Percentiles rank a stretch among this genome's conserved stretches.
Conservation (phyloP, 192 early-diverging fungal species). For the Coemansia sp. region DNA sequence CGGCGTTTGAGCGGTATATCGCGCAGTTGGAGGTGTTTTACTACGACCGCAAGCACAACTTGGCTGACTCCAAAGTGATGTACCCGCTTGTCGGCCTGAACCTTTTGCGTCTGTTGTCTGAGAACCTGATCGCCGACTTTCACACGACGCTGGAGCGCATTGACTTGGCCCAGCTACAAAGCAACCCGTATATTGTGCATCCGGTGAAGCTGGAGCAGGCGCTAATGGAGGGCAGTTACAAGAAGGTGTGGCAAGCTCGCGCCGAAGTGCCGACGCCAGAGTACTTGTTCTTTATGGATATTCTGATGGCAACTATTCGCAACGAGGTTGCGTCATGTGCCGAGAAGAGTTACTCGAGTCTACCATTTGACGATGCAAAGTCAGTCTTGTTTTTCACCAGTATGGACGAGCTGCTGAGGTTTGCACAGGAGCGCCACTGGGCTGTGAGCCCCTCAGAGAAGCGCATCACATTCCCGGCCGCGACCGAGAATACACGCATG, state of each 20-base stretch:
- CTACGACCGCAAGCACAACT: slow-evolving; percentile 58
- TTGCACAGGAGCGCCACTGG: slow-evolving; percentile 88
- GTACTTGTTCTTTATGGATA: slow-evolving; percentile 92
- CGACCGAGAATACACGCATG: slow-evolving; percentile 60
- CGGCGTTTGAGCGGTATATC: slow-evolving; percentile 94
- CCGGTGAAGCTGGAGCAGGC: slow-evolving; percentile 93
- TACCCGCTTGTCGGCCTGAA: slow-evolving; percentile 91
- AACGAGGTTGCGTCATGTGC: slow-evolving; percentile 94
- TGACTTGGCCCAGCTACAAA: slow-evolving; percentile 73
- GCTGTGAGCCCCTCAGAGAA: slow-evolving; percentile 73
- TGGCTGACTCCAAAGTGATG: slow-evolving; percentile 78
- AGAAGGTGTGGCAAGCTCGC: slow-evolving; percentile 92
- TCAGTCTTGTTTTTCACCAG: slow-evolving; percentile 89
- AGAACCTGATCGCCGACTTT: slow-evolving; percentile 96
- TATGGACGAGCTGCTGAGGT: slow-evolving; percentile 75
- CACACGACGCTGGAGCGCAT: slow-evolving; percentile 95
- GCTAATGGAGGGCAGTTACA: slow-evolving; percentile 97
- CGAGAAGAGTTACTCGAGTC: slow-evolving; percentile 86
- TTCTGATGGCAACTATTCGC: slow-evolving; percentile 90
- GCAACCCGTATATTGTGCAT: slow-evolving; percentile 85
- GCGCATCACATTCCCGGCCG: slow-evolving; percentile 76
- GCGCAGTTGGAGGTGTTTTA: slow-evolving; percentile 90
- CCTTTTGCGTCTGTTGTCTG: slow-evolving; percentile 86
- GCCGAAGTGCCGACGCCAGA: slow-evolving; percentile 85
- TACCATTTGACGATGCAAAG: slow-evolving; percentile 85